A percentile compares a stretch with the other conserved stretches of the same genome.
Conservation (phyloP, 345 rosid genomes). For the Camelina sativa region DNA sequence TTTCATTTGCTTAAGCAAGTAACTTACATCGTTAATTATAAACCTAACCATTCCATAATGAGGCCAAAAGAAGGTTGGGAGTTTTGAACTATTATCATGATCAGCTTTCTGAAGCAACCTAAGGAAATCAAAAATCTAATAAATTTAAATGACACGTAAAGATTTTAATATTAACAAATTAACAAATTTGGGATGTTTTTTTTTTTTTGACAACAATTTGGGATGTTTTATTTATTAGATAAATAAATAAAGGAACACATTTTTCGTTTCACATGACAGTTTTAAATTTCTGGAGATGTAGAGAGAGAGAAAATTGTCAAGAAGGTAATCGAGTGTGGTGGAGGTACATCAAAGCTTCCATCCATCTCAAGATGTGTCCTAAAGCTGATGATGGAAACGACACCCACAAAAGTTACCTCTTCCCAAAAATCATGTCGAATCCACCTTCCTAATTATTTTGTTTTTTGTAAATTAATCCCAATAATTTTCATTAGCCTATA, state of each 20-base stretch:
- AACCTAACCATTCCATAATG: constrained; percentile 38
- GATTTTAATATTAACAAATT: constrained; percentile 14
- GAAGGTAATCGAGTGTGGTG: constrained; percentile 45
- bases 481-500: background rate
- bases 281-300: background rate
- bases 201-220: no score
- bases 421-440: constrained; percentile 37
- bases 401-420: constrained; percentile 44
- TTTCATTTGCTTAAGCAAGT: constrained; percentile 45
- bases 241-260: background rate
- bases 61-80: constrained; percentile 30
- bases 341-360: constrained; percentile 47
- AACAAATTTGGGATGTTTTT: constrained; percentile 7
- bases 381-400: constrained; percentile 49
- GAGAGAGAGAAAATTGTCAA: constrained; percentile 28
- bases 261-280: constrained; percentile 22
- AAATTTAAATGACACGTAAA: constrained; percentile 10
- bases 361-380: constrained; percentile 50
- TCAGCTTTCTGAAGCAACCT: constrained; percentile 45
- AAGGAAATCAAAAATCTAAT: background rate
- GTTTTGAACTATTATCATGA: constrained; percentile 30
- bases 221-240: background rate
- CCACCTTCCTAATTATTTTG: constrained; percentile 30
- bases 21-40: constrained; percentile 34
- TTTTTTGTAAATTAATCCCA: constrained; percentile 21